Evolutionary conservation across 2,329 filamentous ascomycete species (phyloP).

Genomic region (Pyrenophora seminiperda): DNA sequence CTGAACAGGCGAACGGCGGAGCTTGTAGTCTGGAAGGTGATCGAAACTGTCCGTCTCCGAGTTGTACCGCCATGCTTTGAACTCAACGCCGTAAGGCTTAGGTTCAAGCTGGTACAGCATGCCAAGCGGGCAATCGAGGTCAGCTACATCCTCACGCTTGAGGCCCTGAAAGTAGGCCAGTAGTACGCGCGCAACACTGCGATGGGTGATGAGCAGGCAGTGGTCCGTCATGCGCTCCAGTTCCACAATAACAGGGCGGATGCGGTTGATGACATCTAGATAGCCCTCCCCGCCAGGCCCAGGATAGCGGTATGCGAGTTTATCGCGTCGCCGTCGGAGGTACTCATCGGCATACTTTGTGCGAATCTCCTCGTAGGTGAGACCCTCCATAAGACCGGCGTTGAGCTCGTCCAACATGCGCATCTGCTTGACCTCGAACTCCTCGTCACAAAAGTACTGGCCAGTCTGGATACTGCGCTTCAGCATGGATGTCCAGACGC

Average conservation of each 20-base stretch:
- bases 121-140: constrained; percentile 90
- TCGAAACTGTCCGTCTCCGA: constrained; percentile 79
- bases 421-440: constrained; percentile 94
- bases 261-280: constrained; percentile 92
- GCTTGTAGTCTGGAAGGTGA: constrained; percentile 80
- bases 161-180: constrained; percentile 97
- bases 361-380: constrained; percentile 91
- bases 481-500: constrained; percentile 98
- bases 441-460: constrained; percentile 90
- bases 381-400: constrained; percentile 87
- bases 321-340: constrained; percentile 76
- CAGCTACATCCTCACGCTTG: constrained; percentile 86
- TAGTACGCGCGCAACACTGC: constrained; percentile 87
- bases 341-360: constrained; percentile 81
- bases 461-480: constrained; percentile 86
- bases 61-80: constrained; percentile 93
- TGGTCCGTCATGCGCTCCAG: constrained; percentile 97
- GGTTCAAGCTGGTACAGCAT: constrained; percentile 95
- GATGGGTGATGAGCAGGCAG: constrained; percentile 88
- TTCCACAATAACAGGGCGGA: constrained; percentile 94
- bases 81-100: constrained; percentile 96
- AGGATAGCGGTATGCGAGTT: constrained; percentile 95
- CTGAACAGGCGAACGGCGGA: constrained; percentile 60
- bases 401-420: constrained; percentile 98
- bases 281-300: constrained; percentile 96